Base-by-base conservation (phyloP, 495 filamentous ascomycete species). In the Xylaria longipes region DNA sequence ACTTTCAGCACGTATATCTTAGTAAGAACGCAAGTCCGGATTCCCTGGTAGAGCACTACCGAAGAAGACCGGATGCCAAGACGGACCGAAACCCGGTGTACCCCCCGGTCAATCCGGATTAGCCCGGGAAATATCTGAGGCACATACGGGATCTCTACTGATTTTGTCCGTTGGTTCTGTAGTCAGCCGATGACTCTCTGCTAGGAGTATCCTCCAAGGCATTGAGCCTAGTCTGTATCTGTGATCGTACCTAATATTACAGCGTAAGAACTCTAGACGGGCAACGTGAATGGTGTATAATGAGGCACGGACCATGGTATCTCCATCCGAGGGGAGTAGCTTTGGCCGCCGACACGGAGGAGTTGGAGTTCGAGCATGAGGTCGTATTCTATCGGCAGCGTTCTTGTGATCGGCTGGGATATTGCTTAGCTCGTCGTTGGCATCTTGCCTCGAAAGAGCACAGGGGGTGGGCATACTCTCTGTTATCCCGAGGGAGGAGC, bases 61-160 rank as follows among this genome's bases (percentile, higher is more conserved):
- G 43, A 52, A 22, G 29, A 65, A 48, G n/a, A 12, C 20, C 45
- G 43, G 41, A 14, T 37, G 63, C 63, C 63, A 66, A 66, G 63
- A 66, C 63, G 63, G 63, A 52, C 11, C 1, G 45, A 37, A 6
- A 20, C 25, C 63, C 63, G 45, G n/a, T 63, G 11, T 43, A 63
- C 43, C n/a, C n/a, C n/a, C 58, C 58, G 37, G 43, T 62, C 58
- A 31, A 63, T 15, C n/a, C 35, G 37, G 12, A 66, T 29, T 3
- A 31, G 27, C 37, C 45, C 25, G 63, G 31, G 20, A 66, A 14
- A 6, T 35, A 45, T 29, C 29, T 33, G 5, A 37, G 22, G 39
- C 37, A 5, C 25, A 65, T 29, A 31, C 7, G 12, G 1, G 27
- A 50, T 27, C 11, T 20, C 12, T 14, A 15, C 46, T 27, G 17